Conservation (phyloP, 2,329 filamentous ascomycete genomes). For the Aspergillus sp. region DNA sequence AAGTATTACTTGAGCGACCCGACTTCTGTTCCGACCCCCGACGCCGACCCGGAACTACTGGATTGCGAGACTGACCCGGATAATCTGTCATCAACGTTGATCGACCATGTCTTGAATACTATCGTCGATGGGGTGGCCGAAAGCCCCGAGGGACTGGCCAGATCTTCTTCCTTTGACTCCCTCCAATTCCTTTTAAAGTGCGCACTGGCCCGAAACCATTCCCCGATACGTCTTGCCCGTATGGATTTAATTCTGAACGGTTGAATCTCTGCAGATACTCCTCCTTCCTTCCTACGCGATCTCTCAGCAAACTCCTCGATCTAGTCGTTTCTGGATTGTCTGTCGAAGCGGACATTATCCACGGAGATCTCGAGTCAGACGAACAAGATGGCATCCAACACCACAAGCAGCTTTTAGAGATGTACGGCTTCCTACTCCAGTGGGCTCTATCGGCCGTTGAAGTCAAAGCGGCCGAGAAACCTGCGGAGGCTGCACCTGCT, state of each 20-base stretch:
- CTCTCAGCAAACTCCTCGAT: conserved; percentile 90
- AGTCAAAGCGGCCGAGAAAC: conserved; percentile 87
- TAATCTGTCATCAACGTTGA: conserved; percentile 70
- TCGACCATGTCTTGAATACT: conserved; percentile 84
- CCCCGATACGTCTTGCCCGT: conserved; percentile 30
- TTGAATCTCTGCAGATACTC: conserved; percentile 73
- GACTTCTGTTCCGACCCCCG: conserved; percentile 74
- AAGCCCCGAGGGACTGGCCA: conserved; percentile 82
- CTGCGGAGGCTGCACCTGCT: conserved; percentile 67
- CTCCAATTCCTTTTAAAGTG: conserved; percentile 96
- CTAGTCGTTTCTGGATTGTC: conserved; percentile 82
- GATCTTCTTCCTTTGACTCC: conserved; percentile 80
- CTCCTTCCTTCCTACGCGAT: conserved; percentile 73
- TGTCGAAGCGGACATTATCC: conserved; percentile 79
- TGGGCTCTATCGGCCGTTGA: conserved; percentile 97
- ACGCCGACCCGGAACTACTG: conserved; percentile 77
- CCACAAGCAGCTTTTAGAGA: conserved; percentile 88
- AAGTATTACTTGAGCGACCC: conserved; percentile 97
- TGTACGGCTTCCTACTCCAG: conserved; percentile 90
- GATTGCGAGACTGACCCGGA: conserved; percentile 94
- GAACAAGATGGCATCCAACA: conserved; percentile 83
- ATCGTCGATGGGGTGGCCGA: conserved; percentile 92
- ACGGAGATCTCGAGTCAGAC: conserved; percentile 85
- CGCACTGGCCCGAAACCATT: conserved; percentile 56
- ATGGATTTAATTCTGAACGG: conserved; percentile 61